Evolutionary conservation across 352 stramenopile species (phyloP).

Genomic region (Elongisporangium senticosum): DNA sequence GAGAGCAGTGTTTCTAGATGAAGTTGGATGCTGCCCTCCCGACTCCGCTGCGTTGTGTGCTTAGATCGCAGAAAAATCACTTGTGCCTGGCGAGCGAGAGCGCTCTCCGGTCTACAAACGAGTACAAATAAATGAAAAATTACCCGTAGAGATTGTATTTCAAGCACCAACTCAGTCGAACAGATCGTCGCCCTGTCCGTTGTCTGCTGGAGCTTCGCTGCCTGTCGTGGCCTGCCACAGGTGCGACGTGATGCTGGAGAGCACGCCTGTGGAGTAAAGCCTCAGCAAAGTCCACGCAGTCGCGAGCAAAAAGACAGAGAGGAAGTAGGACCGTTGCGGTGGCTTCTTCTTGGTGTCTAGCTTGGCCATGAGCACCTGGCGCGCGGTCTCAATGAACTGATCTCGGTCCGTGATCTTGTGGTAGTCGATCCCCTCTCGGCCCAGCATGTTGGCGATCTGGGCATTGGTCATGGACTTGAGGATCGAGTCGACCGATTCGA

Average conservation of each 20-base stretch:
- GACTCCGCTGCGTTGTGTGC: neutral
- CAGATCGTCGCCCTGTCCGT: neutral
- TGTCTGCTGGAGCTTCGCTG: neutral
- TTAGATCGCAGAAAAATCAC: neutral
- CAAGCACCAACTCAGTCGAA: neutral
- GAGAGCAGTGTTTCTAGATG: neutral
- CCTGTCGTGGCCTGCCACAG: neutral
- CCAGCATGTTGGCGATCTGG: constrained; percentile 60
- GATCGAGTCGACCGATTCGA: constrained; percentile 59
- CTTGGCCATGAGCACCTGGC: constrained; percentile 59
- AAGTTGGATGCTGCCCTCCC: neutral
- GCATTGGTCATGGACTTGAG: constrained; percentile 71
- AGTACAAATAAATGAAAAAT: constrained; percentile 4
- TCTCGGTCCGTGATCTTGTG: constrained; percentile 71
- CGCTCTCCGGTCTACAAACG: constrained; percentile 1
- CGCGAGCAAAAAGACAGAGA: constrained; percentile 51
- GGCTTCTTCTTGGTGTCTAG: constrained; percentile 20
- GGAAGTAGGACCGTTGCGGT: constrained; percentile 39
- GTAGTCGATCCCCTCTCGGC: constrained; percentile 65
- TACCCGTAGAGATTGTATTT: neutral
- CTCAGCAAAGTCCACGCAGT: constrained; percentile 58
- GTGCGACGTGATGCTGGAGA: constrained; percentile 12
- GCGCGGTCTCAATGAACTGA: constrained; percentile 67
- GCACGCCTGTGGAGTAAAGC: constrained; percentile 61
- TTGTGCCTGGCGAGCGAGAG: neutral